Evolutionary conservation across 2,329 filamentous ascomycete species (phyloP), one percentile per base, ranked within the genome.

Genomic region (Monosporascus ibericus): DNA sequence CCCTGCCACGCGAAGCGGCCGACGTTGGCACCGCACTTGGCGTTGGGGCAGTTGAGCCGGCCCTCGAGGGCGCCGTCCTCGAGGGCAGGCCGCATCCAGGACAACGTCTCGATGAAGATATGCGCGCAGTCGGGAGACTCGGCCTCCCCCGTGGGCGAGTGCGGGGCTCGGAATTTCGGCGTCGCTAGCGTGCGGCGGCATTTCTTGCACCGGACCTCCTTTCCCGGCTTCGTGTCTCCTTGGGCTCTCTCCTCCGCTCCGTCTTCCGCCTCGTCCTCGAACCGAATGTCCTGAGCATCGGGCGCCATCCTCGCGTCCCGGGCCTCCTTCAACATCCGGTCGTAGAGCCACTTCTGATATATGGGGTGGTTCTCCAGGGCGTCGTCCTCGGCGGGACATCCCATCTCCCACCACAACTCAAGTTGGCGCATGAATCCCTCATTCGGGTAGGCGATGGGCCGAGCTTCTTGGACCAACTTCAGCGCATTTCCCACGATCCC

Each of bases 1-100:
- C 94, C 94, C 68, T 95, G 90, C 94, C 94, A 99, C 49, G 92
- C 88, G 66, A 96, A 99, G 62, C 94, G 88, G 39, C 94, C 94
- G 47, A 97, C 83, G 49, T 90, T 90, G 40, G 88, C 84, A 47
- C 81, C 83, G 69, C 94, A 99, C 64, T 86, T 87, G 8, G 68
- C 54, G 60, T 86, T 88, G 9, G 94, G 92, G 64, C 94, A 99
- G 53, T 85, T 81, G 34, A 99, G 76, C 9, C 92, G 84, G 24
- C 94, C 94, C 55, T 92, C 89, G 24, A 97, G 77, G 55, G 86
- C 82, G 27, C 89, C 91, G 63, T 88, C 81, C 62, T 92, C 88
- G 3, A 99, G 82, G 63, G 86, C 85, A 1, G 85, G 75, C 6
- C 88, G 84, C 94, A 99, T 99, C 94, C 94, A 99, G 15, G 89